phyloP scores from a whole-genome alignment of 1,139 yeast genomes.

The Hyphopichia pseudoburtonii region DNA sequence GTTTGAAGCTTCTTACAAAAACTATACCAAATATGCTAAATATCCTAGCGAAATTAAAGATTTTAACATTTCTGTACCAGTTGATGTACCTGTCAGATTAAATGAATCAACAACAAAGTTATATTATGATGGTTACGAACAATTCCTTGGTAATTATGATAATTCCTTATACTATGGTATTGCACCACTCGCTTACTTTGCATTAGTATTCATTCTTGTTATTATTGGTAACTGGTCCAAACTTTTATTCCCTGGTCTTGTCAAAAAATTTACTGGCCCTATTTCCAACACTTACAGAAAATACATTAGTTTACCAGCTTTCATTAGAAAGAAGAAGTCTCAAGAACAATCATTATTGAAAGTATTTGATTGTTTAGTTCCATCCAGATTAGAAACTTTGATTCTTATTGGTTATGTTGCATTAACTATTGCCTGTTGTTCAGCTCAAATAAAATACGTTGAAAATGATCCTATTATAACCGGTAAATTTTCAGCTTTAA shows the following conservation, averaged over 20 bases:
- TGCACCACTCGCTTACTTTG: slow-evolving; percentile 52
- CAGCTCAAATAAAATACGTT: slow-evolving; percentile 19
- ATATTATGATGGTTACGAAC: slow-evolving; percentile 22
- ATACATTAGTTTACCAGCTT: slow-evolving; percentile 32
- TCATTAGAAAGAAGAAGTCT: slow-evolving; percentile 21
- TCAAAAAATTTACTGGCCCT: slow-evolving; percentile 22
- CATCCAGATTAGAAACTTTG: slow-evolving; percentile 28
- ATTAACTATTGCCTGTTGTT: slow-evolving; percentile 40
- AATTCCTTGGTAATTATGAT: slow-evolving; percentile 35
- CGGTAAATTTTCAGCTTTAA: slow-evolving; percentile 16
- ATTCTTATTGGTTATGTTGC: slow-evolving; percentile 39
- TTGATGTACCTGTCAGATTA: slow-evolving; percentile 23
- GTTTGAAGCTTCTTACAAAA: slow-evolving; percentile 15
- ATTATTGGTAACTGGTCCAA: slow-evolving; percentile 43
- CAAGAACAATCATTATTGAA: slow-evolving; percentile 19
- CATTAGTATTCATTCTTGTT: slow-evolving; percentile 39
- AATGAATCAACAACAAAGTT: slow-evolving; percentile 11
- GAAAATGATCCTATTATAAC: slow-evolving; percentile 25
- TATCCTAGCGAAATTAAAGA: slow-evolving; percentile 17
- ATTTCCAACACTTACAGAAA: slow-evolving; percentile 26
- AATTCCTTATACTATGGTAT: slow-evolving; percentile 49
- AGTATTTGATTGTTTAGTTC: slow-evolving; percentile 25
- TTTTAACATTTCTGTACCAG: slow-evolving; percentile 19
- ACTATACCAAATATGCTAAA: slow-evolving; percentile 19
- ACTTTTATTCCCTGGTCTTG: slow-evolving; percentile 24